Conservation (phyloP, 768 basidiomycete species). For the Hemileccinum rubropunctum region DNA sequence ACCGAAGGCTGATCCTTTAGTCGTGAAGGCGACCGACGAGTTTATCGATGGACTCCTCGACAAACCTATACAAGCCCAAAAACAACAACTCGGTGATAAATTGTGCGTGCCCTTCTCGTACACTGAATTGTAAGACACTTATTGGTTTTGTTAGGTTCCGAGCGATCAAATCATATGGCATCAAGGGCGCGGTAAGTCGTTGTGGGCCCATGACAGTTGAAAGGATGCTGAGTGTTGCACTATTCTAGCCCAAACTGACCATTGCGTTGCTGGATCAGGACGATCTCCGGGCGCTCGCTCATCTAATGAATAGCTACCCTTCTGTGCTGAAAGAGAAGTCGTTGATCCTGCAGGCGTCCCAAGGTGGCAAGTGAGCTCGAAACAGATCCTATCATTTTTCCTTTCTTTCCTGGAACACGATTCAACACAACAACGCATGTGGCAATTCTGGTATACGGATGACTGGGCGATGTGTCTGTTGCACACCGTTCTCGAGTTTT, state of each 20-base stretch:
- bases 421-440: background rate
- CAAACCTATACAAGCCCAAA: conserved; percentile 58
- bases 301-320: conserved; percentile 86
- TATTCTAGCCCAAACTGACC: conserved; percentile 72
- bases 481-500: background rate
- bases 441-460: background rate
- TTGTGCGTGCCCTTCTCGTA: conserved; percentile 41
- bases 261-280: conserved; percentile 82
- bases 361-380: conserved; percentile 24
- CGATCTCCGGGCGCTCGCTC: conserved; percentile 78
- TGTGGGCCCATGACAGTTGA: background rate
- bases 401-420: conserved; percentile 1
- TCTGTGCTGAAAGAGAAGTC: conserved; percentile 79
- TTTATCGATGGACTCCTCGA: conserved; percentile 64
- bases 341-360: conserved; percentile 28
- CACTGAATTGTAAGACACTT: no score
- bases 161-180: conserved; percentile 69
- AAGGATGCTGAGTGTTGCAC: conserved; percentile 1
- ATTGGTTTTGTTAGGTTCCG: conserved; percentile 41
- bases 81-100: conserved; percentile 81
- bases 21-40: conserved; percentile 66
- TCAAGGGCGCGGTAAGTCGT: conserved; percentile 70
- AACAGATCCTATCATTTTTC: background rate
- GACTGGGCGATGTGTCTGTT: background rate
- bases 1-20: conserved; percentile 67